A percentile compares a stretch with the other conserved stretches of the same genome.
phyloP scores from a whole-genome alignment of 306 rosid genomes.

The Boehmeria nivea region DNA sequence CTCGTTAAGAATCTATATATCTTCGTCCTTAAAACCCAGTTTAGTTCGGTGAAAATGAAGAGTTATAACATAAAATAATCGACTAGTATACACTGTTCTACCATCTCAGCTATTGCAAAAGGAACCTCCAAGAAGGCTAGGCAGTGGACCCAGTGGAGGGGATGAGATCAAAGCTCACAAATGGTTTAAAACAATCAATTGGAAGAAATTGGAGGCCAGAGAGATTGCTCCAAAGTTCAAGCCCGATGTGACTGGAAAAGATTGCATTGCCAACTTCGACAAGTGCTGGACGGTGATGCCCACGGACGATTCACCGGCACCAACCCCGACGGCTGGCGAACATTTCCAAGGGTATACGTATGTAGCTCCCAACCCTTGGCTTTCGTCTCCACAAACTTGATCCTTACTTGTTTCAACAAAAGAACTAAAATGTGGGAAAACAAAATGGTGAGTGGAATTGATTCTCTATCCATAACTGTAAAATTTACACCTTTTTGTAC shows the following conservation, averaged over 20 bases:
- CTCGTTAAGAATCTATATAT: conserved; percentile 1
- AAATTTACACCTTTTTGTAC: conserved; percentile 16
- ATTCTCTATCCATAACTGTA: neutral
- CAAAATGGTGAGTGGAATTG: neutral
- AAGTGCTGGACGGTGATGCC: conserved; percentile 93
- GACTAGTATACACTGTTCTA: too few relatives aligned
- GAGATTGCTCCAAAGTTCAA: conserved; percentile 74
- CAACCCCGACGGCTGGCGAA: conserved; percentile 76
- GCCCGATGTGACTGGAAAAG: conserved; percentile 79
- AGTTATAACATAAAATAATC: too few relatives aligned
- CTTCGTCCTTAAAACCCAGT: neutral
- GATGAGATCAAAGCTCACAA: conserved; percentile 67
- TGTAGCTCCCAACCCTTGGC: conserved; percentile 86
- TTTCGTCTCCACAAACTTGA: conserved; percentile 48
- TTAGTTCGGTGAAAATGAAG: neutral
- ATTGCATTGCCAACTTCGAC: conserved; percentile 83
- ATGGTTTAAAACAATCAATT: conserved; percentile 76
- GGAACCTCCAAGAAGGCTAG: conserved; percentile 75
- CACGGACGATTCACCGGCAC: conserved; percentile 78
- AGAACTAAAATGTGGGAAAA: neutral
- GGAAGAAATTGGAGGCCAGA: conserved; percentile 90
- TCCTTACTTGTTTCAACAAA: conserved; percentile 9
- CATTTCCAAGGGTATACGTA: conserved; percentile 86
- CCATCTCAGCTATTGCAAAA: conserved; percentile 69
- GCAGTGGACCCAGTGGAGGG: conserved; percentile 76